Conservation (phyloP, 2,329 filamentous ascomycete species). For the Magnaporthiopsis rhizophila region DNA sequence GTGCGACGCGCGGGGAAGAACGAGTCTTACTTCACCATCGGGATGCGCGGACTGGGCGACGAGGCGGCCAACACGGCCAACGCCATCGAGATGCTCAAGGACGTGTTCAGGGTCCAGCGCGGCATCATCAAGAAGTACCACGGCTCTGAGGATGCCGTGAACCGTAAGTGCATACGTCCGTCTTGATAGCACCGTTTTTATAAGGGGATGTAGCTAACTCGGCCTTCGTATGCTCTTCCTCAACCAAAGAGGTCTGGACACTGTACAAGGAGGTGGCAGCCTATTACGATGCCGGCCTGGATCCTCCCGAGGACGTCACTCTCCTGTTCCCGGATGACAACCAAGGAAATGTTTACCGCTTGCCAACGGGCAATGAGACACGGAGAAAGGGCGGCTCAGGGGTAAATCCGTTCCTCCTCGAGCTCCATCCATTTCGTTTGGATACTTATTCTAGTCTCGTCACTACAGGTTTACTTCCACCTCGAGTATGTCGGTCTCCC, state of each 20-base stretch:
- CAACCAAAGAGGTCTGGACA: conserved; percentile 53
- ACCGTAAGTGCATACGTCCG: conserved; percentile 30
- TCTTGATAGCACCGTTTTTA: too few species aligned
- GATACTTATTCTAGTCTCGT: too few species aligned
- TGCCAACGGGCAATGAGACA: conserved; percentile 53
- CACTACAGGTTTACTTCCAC: conserved; percentile 47
- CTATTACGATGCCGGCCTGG: conserved; percentile 57
- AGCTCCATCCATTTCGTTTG: too few species aligned
- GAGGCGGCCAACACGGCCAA: conserved; percentile 49
- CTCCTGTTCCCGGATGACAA: conserved; percentile 65
- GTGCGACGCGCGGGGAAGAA: conserved; percentile 57
- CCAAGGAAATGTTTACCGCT: conserved; percentile 55
- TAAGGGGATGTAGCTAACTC: too few species aligned
- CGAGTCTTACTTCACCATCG: conserved; percentile 57
- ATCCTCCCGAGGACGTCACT: conserved; percentile 57
- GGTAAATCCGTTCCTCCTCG: too few species aligned
- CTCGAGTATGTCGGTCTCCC: conserved; percentile 44
- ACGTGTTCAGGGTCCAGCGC: conserved; percentile 52
- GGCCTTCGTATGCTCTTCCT: too few species aligned
- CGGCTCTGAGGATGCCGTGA: conserved; percentile 36
- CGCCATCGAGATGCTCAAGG: conserved; percentile 51
- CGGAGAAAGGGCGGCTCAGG: conserved; percentile 54
- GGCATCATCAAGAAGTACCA: conserved; percentile 50
- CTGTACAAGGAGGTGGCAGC: conserved; percentile 68
- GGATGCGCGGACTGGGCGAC: conserved; percentile 64